These are phyloP conservation scores for Sphaerosporella brunnea DNA, from an alignment of 495 filamentous ascomycete genomes.

Conservation along the genomic window DNA sequence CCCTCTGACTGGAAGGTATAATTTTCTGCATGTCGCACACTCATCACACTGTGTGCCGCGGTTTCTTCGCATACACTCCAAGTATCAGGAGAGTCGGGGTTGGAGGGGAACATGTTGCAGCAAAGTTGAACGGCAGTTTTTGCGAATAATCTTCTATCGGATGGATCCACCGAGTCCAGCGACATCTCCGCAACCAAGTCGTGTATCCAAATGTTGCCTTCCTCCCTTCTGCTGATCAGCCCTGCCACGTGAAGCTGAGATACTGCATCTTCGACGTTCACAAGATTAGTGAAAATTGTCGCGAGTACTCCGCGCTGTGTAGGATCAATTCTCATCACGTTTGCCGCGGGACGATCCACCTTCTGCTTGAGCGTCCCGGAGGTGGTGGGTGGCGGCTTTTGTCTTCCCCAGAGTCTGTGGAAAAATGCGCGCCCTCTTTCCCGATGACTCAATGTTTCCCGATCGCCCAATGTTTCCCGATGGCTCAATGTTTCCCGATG, in stretches of 20 bases:
- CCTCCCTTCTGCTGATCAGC: neutral
- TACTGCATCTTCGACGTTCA: neutral
- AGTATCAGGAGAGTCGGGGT: neutral
- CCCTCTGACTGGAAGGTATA: neutral
- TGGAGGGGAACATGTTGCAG: neutral
- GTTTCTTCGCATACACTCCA: neutral
- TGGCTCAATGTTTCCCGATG: too few species aligned
- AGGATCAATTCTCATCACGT: too few species aligned
- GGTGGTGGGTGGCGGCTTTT: too few species aligned
- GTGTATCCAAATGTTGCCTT: neutral
- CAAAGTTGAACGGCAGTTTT: neutral
- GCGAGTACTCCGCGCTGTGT: too few species aligned
- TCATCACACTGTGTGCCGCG: neutral
- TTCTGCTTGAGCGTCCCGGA: too few species aligned
- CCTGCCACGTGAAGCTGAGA: neutral
- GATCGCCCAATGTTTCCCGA: too few species aligned
- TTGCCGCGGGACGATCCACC: too few species aligned
- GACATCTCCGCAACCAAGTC: neutral
- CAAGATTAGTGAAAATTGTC: neutral
- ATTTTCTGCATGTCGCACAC: neutral
- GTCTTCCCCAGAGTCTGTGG: too few species aligned
- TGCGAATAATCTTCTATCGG: neutral
- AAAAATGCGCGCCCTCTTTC: too few species aligned
- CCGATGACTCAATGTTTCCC: too few species aligned
- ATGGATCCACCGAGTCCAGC: neutral